Evolutionary conservation across 2,329 filamentous ascomycete genomes (phyloP), one percentile per base, ranked within the genome.

Genomic region (Arthrinium phaeospermum): DNA sequence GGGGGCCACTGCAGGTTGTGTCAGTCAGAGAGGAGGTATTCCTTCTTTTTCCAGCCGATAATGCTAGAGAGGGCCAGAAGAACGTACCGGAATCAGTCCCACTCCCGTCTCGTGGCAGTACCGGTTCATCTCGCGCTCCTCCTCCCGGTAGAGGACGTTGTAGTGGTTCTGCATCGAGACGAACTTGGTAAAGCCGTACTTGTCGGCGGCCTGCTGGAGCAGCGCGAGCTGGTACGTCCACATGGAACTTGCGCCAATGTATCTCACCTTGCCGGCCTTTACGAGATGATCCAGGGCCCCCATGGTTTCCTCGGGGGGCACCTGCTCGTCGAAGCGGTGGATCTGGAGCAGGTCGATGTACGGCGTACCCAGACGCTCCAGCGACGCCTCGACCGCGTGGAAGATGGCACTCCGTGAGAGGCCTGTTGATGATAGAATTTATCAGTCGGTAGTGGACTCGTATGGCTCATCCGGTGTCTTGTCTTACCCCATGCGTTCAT

Each of bases 201-300:
- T 83, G 73, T 88, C 84, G 1, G 88, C 89, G 0, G 82, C 81
- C 49, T 85, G 85, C 71, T 90, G 88, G 77, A 90, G 80, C 22
- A 80, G 77, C 3, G 83, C 83, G 70, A 87, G 86, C 71, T 87
- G 82, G 72, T 80, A 83, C 6, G 82, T 79, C 77, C 81, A 82
- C 82, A 86, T 85, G n/a, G 72, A 76, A 75, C 46, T 53, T 5
- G 69, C 69, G 8, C 45, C 69, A 14, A 70, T 27, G 19, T 70
- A 70, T 8, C 69, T 30, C 12, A 70, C 69, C 16, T 70, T 70
- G 47, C 69, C 69, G 34, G 27, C 51, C 4, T 53, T 57, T 6
- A 70, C 69, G 34, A 70, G 51, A 4, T 24, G 16, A 27, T 70
- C 24, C 16, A 70, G 57, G 10, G 57, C 37, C 6, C 24, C 14